Base-by-base conservation (phyloP, 495 filamentous ascomycete genomes). In the Penicillium parvum region DNA sequence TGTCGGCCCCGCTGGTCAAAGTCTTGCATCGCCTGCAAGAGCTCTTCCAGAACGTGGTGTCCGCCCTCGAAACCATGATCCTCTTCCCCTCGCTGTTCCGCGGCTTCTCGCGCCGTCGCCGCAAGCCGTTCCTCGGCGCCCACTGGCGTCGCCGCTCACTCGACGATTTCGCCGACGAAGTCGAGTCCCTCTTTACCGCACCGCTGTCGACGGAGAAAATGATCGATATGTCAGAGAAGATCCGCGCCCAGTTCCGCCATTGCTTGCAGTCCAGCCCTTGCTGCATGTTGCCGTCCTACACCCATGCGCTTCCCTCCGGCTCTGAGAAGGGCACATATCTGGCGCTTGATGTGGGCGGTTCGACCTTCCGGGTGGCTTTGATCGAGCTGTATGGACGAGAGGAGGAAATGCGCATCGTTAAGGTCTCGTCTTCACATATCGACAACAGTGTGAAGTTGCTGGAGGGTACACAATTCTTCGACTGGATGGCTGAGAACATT, bases 241-340 rank as follows among this genome's bases (percentile, higher is more conserved):
- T 85, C 44, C 76, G 76, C 41, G 67, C 61, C n/a, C 79, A 84
- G 48, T 78, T 81, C 54, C 59, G 53, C 32, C 55, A 69, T 32
- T 77, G 74, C 40, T 61, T 84, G 7, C 64, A 75, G 43, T 60
- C 60, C 15, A 79, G 72, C 53, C 67, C 74, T 7, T 71, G 73
- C 43, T 78, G 74, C 62, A 85, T 84, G 82, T 67, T 84, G 27
- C 82, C 82, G 0, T 84, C 82, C 4, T 82, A 78, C 63, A 82
- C 75, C 44, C 71, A 82, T 51, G 74, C 71, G 0, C 65, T 85
- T 15, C 82, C 82, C 3, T 73, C 73, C 8, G 82, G 82, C 6
- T 40, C 68, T 27, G 82, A 85, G 49, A 64, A 65, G 36, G 82
- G 82, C 8, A 78, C 74, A 8, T 82, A 72, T 48, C 58, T 85